Percentiles rank a stretch among this genome's conserved stretches.
Evolutionary conservation across 345 rosid species (phyloP).

Genomic region (Hirschfeldia incana): DNA sequence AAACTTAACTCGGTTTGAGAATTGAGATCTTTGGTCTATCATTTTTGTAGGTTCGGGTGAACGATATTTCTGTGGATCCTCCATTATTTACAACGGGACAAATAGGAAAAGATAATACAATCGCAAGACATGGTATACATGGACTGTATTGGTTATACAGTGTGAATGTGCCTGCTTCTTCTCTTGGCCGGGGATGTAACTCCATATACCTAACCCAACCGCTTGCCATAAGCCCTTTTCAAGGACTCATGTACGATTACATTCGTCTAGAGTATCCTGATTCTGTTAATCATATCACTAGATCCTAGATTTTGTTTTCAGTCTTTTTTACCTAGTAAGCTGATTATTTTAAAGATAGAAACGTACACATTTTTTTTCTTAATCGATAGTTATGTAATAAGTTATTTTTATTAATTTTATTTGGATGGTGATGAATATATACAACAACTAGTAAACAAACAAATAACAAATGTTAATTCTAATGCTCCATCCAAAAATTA

Average conservation of each 20-base stretch:
- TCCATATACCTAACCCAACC: constrained; percentile 63
- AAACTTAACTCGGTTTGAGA: neutral
- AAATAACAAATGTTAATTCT: neutral
- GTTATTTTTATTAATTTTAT: no score
- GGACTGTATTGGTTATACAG: constrained; percentile 64
- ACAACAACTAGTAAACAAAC: neutral
- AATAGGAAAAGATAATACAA: constrained; percentile 75
- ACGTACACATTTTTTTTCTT: constrained; percentile 16
- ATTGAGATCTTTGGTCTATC: neutral
- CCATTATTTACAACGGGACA: constrained; percentile 65
- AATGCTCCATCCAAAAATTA: neutral
- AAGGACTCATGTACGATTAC: constrained; percentile 87
- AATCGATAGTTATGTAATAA: neutral
- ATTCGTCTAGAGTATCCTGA: constrained; percentile 69
- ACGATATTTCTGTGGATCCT: constrained; percentile 41
- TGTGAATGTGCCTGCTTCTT: constrained; percentile 49
- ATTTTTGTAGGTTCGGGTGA: constrained; percentile 57
- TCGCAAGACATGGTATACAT: constrained; percentile 86
- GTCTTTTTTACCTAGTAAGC: neutral
- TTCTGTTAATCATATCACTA: constrained; percentile 20
- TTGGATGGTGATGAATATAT: no score
- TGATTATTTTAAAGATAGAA: neutral
- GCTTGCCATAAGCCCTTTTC: constrained; percentile 51
- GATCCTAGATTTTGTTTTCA: constrained; percentile 9
- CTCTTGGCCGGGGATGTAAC: constrained; percentile 52